Evolutionary conservation across 2,329 filamentous ascomycete genomes (phyloP).

Genomic region (Fusarium mangiferae): DNA sequence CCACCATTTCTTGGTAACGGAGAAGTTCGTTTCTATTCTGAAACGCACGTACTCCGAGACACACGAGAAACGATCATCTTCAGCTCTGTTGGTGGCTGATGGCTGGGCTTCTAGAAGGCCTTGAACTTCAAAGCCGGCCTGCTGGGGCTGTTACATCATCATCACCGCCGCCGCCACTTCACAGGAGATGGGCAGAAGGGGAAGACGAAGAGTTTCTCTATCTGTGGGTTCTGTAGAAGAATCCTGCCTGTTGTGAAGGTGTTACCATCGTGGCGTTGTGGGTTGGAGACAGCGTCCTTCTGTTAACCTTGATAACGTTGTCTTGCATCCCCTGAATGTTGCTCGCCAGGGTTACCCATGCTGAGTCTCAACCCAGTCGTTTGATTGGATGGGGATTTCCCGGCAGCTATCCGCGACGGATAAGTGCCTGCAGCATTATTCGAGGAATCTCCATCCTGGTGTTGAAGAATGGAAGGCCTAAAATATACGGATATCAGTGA

Average conservation of each 20-base stretch:
- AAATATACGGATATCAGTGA: neutral
- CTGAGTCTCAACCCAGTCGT: neutral
- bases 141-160: conserved; percentile 6
- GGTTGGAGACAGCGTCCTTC: conserved; percentile 14
- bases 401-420: conserved; percentile 24
- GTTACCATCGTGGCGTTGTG: conserved; percentile 9
- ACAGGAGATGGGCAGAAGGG: neutral
- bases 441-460: neutral
- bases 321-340: conserved; percentile 16
- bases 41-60: conserved; percentile 39
- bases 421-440: conserved; percentile 22
- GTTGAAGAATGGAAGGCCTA: neutral
- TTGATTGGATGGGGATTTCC: conserved; percentile 25
- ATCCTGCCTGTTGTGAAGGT: neutral
- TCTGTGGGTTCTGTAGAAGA: neutral
- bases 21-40: conserved; percentile 35
- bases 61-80: conserved; percentile 11
- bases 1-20: conserved; percentile 23
- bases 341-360: conserved; percentile 17
- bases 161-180: conserved; percentile 18
- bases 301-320: conserved; percentile 22
- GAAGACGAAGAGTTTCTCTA: neutral
- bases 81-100: neutral
- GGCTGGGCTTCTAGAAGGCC: neutral
- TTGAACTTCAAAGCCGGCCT: neutral